Evolutionary conservation across 306 rosid genomes (phyloP), one percentile per base, ranked within the genome.

Genomic region (Prunus kanzakura): DNA sequence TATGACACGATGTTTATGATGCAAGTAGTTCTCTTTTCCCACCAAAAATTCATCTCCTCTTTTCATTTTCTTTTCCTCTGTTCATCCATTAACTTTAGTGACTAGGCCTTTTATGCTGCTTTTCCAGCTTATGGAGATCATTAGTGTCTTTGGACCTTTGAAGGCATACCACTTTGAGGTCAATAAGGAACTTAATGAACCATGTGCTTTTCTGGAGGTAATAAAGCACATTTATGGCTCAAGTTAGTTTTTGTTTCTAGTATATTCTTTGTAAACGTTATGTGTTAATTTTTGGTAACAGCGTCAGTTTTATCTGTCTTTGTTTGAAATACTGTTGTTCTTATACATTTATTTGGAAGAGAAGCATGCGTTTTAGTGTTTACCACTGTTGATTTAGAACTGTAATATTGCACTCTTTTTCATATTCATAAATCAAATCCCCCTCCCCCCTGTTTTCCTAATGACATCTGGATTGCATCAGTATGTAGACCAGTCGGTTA

Each of bases 201-300:
- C 87, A 27, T 79, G 87, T 79, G 99, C 93, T 78, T 92, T 95
- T 84, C 77, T 95, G 6, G 97, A 95, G 99, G 99, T 95, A 83
- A 65, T 81, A 60, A 19, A 68, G 71, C 80, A 71, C 79, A 78
- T 68, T 27, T 60, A 30, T 38, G 62, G 3, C 32, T 62, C 61
- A n/a, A 43, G 25, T 51, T 15, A 16, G n/a, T 20, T 23, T 62
- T 45, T 4, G 58, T 76, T 58, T 72, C 41, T 57, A 12, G 47
- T 25, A 72, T 25, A 22, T 51, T 49, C 56, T 20, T 16, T 66
- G 32, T 45, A 38, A 15, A 45, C 18, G 5, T 4, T 55, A 18
- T 49, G 75, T n/a, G 18, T 14, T 70, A 18, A 2, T 2, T 30
- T 52, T 52, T 70, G 11, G 46, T 49, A 2, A 23, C 52, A 41